These are phyloP conservation scores for Xylaria sp. DNA, from an alignment of 2,329 filamentous ascomycete species.

Conservation along the genomic window DNA sequence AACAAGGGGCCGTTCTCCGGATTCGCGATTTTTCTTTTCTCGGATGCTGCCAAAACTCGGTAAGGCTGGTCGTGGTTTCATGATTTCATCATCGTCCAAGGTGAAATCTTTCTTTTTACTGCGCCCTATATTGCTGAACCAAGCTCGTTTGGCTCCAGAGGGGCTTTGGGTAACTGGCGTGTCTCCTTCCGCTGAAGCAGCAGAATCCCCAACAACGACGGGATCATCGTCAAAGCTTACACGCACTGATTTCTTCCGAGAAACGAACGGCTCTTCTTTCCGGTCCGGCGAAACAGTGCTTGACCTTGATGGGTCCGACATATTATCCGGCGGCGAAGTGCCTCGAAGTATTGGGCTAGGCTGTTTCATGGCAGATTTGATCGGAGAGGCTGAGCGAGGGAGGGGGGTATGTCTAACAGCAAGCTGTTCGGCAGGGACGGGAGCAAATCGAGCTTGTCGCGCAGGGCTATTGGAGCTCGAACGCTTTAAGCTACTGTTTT, in stretches of 20 bases:
- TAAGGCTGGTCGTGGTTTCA: slow-evolving; percentile 76
- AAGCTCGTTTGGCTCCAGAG: slow-evolving; percentile 51
- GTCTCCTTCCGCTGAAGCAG: slow-evolving; percentile 45
- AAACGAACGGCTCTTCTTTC: slow-evolving; percentile 45
- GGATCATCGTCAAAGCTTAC: slow-evolving; percentile 81
- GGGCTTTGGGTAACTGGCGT: slow-evolving; percentile 49
- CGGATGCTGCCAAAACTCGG: slow-evolving; percentile 78
- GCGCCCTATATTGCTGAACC: slow-evolving; percentile 57
- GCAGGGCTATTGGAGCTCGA: slow-evolving; percentile 65
- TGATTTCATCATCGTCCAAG: slow-evolving; percentile 68
- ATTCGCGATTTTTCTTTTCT: slow-evolving; percentile 61
- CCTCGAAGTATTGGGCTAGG: slow-evolving; percentile 58
- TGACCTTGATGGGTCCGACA: slow-evolving; percentile 51
- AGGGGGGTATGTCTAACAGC: slow-evolving; percentile 71
- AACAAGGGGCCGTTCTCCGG: slow-evolving; percentile 63
- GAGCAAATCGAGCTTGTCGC: slow-evolving; percentile 70
- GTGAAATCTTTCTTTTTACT: slow-evolving; percentile 57
- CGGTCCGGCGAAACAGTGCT: slow-evolving; percentile 37
- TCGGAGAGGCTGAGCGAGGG: slow-evolving; percentile 73
- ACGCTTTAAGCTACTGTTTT: slow-evolving; percentile 37
- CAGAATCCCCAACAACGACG: slow-evolving; percentile 58
- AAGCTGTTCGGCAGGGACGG: slow-evolving; percentile 57
- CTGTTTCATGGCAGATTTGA: slow-evolving; percentile 77
- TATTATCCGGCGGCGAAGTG: slow-evolving; percentile 56
- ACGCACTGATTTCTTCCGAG: slow-evolving; percentile 68